Evolutionary conservation across 78 protist genomes (phyloP).

Genomic region (Monocercomonoides exilis): DNA sequence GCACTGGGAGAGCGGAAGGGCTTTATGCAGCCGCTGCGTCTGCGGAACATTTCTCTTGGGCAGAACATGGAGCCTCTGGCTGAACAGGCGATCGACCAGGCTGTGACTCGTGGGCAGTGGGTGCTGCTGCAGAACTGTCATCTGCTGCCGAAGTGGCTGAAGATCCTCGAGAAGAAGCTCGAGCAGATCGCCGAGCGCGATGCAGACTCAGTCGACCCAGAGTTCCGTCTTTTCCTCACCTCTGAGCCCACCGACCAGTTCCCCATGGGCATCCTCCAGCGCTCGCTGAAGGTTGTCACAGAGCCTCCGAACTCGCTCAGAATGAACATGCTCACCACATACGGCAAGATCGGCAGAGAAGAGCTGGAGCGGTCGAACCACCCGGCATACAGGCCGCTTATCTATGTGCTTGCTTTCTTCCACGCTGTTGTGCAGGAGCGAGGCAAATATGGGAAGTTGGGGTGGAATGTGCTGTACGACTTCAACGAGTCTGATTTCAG

Average conservation of each 20-base stretch:
- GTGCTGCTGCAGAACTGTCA: constrained; percentile 83
- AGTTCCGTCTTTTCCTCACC: constrained; percentile 84
- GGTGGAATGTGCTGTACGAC: constrained; percentile 84
- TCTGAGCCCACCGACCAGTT: constrained; percentile 79
- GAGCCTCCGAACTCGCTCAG: constrained; percentile 88
- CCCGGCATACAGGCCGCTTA: constrained; percentile 61
- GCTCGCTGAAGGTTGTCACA: constrained; percentile 82
- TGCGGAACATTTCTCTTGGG: constrained; percentile 53
- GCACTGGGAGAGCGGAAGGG: constrained; percentile 61
- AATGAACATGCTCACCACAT: constrained; percentile 65
- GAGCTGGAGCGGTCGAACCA: constrained; percentile 51
- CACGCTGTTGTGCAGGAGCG: constrained; percentile 91
- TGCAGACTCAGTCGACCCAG: constrained; percentile 42
- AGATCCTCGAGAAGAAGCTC: constrained; percentile 63
- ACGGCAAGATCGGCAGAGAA: constrained; percentile 51
- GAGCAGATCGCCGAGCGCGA: constrained; percentile 37
- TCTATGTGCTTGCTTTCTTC: constrained; percentile 77
- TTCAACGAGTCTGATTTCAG: constrained; percentile 81
- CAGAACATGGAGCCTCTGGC: constrained; percentile 76
- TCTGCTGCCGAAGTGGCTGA: constrained; percentile 71
- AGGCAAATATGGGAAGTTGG: constrained; percentile 83
- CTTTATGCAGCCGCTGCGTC: neutral
- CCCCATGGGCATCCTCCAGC: constrained; percentile 84
- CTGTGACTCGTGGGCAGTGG: constrained; percentile 77
- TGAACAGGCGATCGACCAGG: constrained; percentile 53